These are phyloP conservation scores for Fermentozyma sake DNA, from an alignment of 1,139 yeast species.

Conservation along the genomic window DNA sequence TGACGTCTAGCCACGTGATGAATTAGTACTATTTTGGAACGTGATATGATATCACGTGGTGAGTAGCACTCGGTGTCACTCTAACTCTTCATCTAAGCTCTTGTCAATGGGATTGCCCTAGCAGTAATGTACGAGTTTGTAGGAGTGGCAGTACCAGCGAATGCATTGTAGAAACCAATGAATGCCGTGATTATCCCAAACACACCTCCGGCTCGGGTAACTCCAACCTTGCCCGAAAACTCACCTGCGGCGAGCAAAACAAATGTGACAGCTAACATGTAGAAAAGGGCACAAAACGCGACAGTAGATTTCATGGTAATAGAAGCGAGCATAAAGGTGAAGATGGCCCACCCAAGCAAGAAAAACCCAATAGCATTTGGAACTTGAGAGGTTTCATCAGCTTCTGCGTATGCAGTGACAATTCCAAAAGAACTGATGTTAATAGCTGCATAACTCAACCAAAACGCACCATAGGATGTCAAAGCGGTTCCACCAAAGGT, in stretches of 20 bases:
- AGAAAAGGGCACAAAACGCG: slow-evolving; percentile 53
- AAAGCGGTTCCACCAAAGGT: slow-evolving; percentile 64
- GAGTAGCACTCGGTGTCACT: no score
- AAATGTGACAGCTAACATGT: slow-evolving; percentile 51
- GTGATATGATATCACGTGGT: no score
- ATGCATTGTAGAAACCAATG: slow-evolving; percentile 56
- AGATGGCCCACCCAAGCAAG: slow-evolving; percentile 63
- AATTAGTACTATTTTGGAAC: no score
- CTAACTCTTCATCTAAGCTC: no score
- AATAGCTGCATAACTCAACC: slow-evolving; percentile 64
- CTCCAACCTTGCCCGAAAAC: slow-evolving; percentile 42
- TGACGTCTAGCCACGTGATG: no score
- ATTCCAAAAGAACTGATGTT: slow-evolving; percentile 54
- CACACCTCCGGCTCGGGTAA: slow-evolving; percentile 67
- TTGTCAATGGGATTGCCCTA: slow-evolving; percentile 32
- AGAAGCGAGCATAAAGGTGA: slow-evolving; percentile 53
- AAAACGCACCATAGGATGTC: slow-evolving; percentile 70
- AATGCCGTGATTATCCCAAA: slow-evolving; percentile 58
- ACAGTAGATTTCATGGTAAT: slow-evolving; percentile 63
- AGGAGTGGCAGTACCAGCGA: slow-evolving; percentile 36
- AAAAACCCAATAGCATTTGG: slow-evolving; percentile 55
- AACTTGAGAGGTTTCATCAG: slow-evolving; percentile 36
- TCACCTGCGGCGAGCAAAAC: slow-evolving; percentile 54
- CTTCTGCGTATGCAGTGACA: slow-evolving; percentile 47
- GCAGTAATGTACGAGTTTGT: slow-evolving; percentile 35